Evolutionary conservation across 768 basidiomycete genomes (phyloP).

Genomic region (Mycena sanguinolenta): DNA sequence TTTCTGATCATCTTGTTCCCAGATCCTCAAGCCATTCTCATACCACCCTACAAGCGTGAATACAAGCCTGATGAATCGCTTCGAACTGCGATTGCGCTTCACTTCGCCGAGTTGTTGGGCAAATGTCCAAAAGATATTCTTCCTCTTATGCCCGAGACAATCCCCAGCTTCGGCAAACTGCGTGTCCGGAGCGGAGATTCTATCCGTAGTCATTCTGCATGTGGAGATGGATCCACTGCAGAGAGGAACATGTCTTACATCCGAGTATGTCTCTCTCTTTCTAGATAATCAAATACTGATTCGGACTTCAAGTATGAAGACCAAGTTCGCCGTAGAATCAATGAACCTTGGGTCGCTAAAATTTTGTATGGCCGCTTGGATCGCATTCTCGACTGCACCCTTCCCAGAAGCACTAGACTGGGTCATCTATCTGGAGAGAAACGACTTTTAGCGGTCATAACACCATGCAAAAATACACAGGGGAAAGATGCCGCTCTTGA

Average conservation of each 20-base stretch:
- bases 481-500: constrained; percentile 5
- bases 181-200: constrained; percentile 8
- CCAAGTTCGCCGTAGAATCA: background rate
- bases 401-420: background rate
- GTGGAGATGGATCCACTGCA: background rate
- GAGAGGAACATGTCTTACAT: constrained; percentile 22
- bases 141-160: background rate
- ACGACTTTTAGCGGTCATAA: background rate
- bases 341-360: background rate
- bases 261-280: background rate
- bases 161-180: constrained; percentile 20
- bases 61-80: background rate
- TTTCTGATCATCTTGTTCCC: too few relatives aligned
- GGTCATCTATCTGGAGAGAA: background rate
- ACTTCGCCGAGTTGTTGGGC: constrained; percentile 32
- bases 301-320: background rate
- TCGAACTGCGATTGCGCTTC: constrained; percentile 22
- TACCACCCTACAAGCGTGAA: background rate
- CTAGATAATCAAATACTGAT: background rate
- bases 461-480: background rate
- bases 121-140: background rate
- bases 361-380: background rate
- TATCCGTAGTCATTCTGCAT: background rate
- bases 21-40: background rate
- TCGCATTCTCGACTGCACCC: background rate